phyloP scores from a whole-genome alignment of 2,329 filamentous ascomycete species.

The Beauveria asiatica region DNA sequence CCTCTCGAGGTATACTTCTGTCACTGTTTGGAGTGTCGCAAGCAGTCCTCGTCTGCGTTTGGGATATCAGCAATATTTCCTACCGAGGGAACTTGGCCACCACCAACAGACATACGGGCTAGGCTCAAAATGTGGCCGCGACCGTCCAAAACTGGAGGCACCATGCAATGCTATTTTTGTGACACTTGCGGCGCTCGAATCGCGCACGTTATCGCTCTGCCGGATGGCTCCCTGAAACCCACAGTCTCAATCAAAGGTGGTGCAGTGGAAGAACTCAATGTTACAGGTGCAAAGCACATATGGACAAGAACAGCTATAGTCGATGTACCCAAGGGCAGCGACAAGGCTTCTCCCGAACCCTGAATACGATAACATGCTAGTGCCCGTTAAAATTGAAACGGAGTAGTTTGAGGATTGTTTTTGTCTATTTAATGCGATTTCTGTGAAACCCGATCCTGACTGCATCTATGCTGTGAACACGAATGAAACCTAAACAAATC shows the following conservation, averaged over 20 bases:
- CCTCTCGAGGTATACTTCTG: slow-evolving; percentile 33
- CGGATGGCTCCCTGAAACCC: slow-evolving; percentile 27
- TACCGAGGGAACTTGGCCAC: slow-evolving; percentile 31
- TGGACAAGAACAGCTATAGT: slow-evolving; percentile 37
- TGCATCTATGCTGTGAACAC: not conserved
- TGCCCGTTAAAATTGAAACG: too few relatives aligned
- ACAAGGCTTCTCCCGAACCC: slow-evolving; percentile 14
- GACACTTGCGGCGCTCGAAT: slow-evolving; percentile 36
- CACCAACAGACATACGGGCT: slow-evolving; percentile 23
- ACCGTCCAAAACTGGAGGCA: slow-evolving; percentile 30
- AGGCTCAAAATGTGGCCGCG: slow-evolving; percentile 30
- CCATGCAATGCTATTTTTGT: slow-evolving; percentile 36
- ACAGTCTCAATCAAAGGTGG: slow-evolving; percentile 40
- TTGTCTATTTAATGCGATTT: slow-evolving; percentile 10
- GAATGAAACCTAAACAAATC: not conserved
- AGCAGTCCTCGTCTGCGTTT: slow-evolving; percentile 36
- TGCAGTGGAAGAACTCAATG: slow-evolving; percentile 31
- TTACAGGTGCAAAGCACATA: slow-evolving; percentile 34
- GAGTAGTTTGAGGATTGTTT: not conserved
- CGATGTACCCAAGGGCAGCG: slow-evolving; percentile 30
- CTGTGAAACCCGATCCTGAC: not conserved
- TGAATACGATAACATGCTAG: not conserved
- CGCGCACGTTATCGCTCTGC: slow-evolving; percentile 33
- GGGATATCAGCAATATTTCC: slow-evolving; percentile 37
- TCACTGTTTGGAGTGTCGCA: slow-evolving; percentile 38